Evolutionary conservation across 2,329 filamentous ascomycete genomes (phyloP).

Genomic region (Fusarium longipes): DNA sequence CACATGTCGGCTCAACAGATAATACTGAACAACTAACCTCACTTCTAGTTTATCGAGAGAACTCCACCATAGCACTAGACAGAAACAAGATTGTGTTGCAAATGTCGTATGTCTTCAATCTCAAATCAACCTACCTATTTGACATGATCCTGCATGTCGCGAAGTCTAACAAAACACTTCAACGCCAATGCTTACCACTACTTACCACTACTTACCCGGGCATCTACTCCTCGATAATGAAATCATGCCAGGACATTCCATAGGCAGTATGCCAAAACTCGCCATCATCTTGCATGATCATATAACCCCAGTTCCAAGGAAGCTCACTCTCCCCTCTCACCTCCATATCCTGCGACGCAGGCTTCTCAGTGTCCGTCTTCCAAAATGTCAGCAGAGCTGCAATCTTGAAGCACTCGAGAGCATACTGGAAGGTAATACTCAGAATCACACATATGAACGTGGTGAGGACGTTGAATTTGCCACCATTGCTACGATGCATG

Average conservation of each 20-base stretch:
- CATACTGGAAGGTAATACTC: slow-evolving; percentile 1
- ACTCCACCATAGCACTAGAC: not conserved
- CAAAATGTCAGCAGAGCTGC: slow-evolving; percentile 18
- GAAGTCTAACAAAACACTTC: not conserved
- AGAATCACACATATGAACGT: not conserved
- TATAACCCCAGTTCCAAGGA: not conserved
- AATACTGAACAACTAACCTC: not conserved
- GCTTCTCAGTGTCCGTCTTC: not conserved
- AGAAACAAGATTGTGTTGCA: not conserved
- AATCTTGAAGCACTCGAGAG: slow-evolving; percentile 18
- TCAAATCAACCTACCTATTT: not conserved
- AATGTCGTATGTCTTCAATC: not conserved
- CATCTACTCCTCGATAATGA: not conserved
- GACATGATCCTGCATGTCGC: not conserved
- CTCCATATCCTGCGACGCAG: not conserved
- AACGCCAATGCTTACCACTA: not conserved
- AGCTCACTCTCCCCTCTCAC: not conserved
- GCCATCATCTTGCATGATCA: not conserved
- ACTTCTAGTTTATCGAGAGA: not conserved
- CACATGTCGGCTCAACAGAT: not conserved
- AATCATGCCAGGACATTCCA: not conserved
- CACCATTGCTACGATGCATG: not conserved
- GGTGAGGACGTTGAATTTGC: not conserved
- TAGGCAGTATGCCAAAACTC: too few species aligned
- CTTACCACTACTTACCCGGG: not conserved